Evolutionary conservation across 2,329 filamentous ascomycete species (phyloP).

Genomic region (Helminthosporium solani): DNA sequence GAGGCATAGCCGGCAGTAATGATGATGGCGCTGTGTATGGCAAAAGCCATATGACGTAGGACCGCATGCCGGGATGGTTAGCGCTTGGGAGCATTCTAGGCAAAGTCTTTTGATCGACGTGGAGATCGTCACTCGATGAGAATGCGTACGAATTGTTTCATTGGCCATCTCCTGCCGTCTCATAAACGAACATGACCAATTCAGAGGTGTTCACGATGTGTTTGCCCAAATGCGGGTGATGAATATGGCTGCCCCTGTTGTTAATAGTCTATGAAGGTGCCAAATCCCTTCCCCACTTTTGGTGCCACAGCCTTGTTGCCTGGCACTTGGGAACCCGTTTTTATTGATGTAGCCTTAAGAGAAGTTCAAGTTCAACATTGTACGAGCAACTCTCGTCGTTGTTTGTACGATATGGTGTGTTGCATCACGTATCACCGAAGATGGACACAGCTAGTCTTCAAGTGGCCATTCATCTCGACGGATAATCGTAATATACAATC

Average conservation of each 20-base stretch:
- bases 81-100: conserved; percentile 10
- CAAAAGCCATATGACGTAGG: conserved; percentile 30
- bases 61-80: conserved; percentile 1
- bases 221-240: neutral
- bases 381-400: too few relatives aligned
- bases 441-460: too few relatives aligned
- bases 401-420: too few relatives aligned
- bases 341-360: too few relatives aligned
- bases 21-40: conserved; percentile 21
- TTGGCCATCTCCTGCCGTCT: neutral
- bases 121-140: conserved; percentile 8
- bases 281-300: too few relatives aligned
- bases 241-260: neutral
- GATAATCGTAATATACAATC: too few relatives aligned
- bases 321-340: too few relatives aligned
- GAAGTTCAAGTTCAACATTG: too few relatives aligned
- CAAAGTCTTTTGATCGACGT: conserved; percentile 8
- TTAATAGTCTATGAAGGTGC: neutral
- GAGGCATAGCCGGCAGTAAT: conserved; percentile 21
- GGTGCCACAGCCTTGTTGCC: too few relatives aligned
- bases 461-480: too few relatives aligned
- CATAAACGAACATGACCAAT: neutral
- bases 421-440: too few relatives aligned
- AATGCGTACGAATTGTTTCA: neutral
- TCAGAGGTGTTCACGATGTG: conserved; percentile 1